Base-by-base conservation (phyloP, 306 rosid species). In the Lablab purpureus region DNA sequence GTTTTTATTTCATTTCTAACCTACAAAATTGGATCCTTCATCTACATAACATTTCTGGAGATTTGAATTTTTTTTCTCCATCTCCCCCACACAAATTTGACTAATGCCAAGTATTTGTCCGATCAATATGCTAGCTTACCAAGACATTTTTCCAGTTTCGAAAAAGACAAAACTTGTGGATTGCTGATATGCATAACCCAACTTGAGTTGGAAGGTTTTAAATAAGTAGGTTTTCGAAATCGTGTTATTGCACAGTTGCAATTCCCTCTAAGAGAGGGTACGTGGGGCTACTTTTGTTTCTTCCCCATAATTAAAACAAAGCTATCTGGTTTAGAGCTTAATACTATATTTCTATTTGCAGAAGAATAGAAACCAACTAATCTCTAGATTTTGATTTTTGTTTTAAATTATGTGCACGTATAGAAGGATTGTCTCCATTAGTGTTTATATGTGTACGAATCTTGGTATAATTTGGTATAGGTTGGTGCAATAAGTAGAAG, bases 71-170 rank as follows among this genome's bases (percentile, higher is more conserved):
- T 65, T 81, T 56, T 81, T 56, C 65, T 63, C 17, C 34, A 9
- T 77, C 72, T 84, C 77, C 85, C 77, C 84, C 77, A 72, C 80
- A 11, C 56, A 34, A 41, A 76, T 76, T 83, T 87, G 85, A 87
- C 87, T 80, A 62, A 30, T 17, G 67, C 66, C 32, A 50, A 21
- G 6, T 55, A 40, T 45, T 49, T 40, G 68, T 83, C 77, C 40
- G 32, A 64, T 70, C 32, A 47, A n/a, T 47, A 63, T 60, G 60
- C 23, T 69, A 63, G 66, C 30, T 32, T 45, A 45, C 67, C 30
- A 46, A 71, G 46, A 72, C 58, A 73, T 58, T 34, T 32, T 76
- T 40, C 51, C 71, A 12, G n/a, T 6, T 60, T 51, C 43, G 71
- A 50, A 79, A 71, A 82, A 23, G 84, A 85, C 85, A 76, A 77